Evolutionary conservation across 148 eudicot genomes (phyloP), one percentile per base, ranked within the genome.

Genomic region (Nyssa sinensis): DNA sequence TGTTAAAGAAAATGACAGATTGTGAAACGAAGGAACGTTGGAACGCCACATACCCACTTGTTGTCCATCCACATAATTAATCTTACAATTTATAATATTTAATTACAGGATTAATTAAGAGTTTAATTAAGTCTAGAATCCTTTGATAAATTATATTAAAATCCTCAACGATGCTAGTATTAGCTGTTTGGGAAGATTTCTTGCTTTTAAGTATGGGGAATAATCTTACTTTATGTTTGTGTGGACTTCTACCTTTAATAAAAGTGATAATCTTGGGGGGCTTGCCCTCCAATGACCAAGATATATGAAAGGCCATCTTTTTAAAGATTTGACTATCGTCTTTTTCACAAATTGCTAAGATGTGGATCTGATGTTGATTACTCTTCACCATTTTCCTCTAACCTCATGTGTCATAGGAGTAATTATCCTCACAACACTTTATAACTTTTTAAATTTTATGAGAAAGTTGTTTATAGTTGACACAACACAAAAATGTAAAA

Each of bases 11-110:
- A n/a, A n/a, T n/a, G n/a, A n/a, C n/a, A n/a, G n/a, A n/a, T n/a
- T n/a, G n/a, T n/a, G n/a, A 58, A 81, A 67, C 39, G 73, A 66
- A 44, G 58, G 65, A 73, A 27, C 28, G 19, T 55, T 71, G 70
- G 64, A 58, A 31, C 32, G 81, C 75, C 81, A 82, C 85, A 32
- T 78, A 55, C 64, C 67, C 65, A 79, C 77, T 74, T 79, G 81
- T 64, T 37, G 13, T 57, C 44, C 57, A 34, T n/a, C n/a, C 66
- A 58, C 74, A 69, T 58, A 11, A 21, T 1, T 37, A 27, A 16
- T 3, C 21, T 27, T 21, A 55, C 59, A n/a, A 55, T 55, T 55
- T 24, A 23, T 3, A 41, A 16, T 7, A n/a, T 21, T 31, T 30
- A 73, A 39, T 68, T 32, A 29, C 37, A n/a, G 21, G 51, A 24